Conservation (phyloP, 805 yeast genomes). For the Wickerhamiella sorbophila region DNA sequence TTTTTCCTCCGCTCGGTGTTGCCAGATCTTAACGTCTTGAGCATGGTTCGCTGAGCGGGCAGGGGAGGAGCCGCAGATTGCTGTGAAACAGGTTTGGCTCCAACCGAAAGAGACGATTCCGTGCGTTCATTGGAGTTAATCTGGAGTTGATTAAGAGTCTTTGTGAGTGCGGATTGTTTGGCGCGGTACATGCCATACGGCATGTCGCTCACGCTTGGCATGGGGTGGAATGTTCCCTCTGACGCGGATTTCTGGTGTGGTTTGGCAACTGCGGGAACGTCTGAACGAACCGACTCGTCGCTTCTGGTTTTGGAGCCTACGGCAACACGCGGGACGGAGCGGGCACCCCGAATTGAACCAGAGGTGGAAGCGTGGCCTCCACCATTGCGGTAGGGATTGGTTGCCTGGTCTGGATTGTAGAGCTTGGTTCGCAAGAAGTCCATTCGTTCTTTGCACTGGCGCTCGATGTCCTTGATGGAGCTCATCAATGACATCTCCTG, state of each 20-base stretch:
- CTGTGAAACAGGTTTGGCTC: background rate
- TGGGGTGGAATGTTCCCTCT: background rate
- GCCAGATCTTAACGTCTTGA: slow-evolving; percentile 15
- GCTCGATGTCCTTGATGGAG: slow-evolving; percentile 27
- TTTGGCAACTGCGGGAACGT: background rate
- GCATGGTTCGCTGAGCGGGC: slow-evolving; percentile 7
- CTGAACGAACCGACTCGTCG: background rate
- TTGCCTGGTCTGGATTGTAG: slow-evolving; percentile 7
- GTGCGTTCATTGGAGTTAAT: background rate
- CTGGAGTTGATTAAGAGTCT: slow-evolving; percentile 1
- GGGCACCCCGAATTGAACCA: background rate
- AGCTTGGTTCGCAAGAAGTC: slow-evolving; percentile 15
- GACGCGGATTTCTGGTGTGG: background rate
- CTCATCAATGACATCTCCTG: slow-evolving; percentile 25
- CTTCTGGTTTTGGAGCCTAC: slow-evolving; percentile 13
- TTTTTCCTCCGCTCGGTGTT: slow-evolving; percentile 10
- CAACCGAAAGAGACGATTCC: background rate
- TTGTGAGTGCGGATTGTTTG: background rate
- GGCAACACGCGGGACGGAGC: slow-evolving; percentile 12
- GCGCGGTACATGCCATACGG: slow-evolving; percentile 15
- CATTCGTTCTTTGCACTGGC: slow-evolving; percentile 28
- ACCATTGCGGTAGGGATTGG: slow-evolving; percentile 19
- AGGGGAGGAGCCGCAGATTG: background rate
- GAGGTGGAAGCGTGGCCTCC: background rate
- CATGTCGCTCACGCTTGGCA: slow-evolving; percentile 17